Percentiles rank a stretch among this genome's conserved stretches.
Conservation (phyloP, 257 asterid genomes). For the Parsonsia alboflavescens region DNA sequence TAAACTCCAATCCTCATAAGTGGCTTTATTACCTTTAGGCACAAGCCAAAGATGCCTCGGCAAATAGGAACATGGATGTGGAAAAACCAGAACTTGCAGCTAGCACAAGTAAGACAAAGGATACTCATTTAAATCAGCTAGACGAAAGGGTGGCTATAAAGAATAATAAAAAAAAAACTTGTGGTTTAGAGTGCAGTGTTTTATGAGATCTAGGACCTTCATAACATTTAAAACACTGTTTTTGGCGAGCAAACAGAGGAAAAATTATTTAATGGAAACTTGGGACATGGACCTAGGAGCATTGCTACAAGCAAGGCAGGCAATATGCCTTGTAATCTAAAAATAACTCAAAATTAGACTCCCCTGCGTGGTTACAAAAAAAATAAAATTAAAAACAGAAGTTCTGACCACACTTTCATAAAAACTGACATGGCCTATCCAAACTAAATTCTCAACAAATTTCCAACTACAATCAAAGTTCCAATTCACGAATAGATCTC, state of each 20-base stretch:
- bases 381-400: neutral
- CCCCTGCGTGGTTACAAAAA: neutral
- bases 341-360: neutral
- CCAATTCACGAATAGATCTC: neutral
- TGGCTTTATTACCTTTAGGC: neutral
- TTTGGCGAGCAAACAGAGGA: neutral
- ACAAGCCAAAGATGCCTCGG: neutral
- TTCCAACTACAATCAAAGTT: conserved; percentile 5
- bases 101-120: neutral
- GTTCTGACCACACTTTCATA: neutral
- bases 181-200: neutral
- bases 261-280: neutral
- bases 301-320: neutral
- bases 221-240: neutral
- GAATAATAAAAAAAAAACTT: neutral
- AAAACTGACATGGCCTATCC: neutral
- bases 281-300: neutral
- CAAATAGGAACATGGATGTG: neutral
- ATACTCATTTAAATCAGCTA: neutral
- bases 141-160: neutral
- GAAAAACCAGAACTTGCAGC: neutral
- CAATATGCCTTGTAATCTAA: neutral
- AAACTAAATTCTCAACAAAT: conserved; percentile 5
- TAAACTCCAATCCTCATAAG: neutral
- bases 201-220: neutral